Percentiles rank a stretch among this genome's conserved stretches.
These are phyloP conservation scores for Microbotryum lychnidis-dioicae DNA, from an alignment of 1,284 basidiomycete genomes.

Conservation along the genomic window DNA sequence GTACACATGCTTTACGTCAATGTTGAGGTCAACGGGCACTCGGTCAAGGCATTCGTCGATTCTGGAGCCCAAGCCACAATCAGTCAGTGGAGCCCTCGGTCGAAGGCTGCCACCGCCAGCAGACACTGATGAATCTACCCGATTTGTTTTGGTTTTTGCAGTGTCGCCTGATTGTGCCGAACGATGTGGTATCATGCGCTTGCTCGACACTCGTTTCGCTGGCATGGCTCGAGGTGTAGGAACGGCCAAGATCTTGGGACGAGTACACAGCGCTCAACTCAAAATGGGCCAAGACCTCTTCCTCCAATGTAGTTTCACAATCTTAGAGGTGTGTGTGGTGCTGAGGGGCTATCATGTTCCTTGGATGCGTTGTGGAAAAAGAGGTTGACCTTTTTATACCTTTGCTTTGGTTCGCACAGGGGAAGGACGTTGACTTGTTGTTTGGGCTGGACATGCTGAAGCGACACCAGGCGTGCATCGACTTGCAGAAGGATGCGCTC, in stretches of 20 bases:
- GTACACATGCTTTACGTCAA: slow-evolving; percentile 86
- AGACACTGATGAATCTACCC: background rate
- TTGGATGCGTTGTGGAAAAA: background rate
- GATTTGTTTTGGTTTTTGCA: slow-evolving; percentile 37
- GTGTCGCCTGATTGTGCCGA: slow-evolving; percentile 94
- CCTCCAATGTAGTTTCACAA: slow-evolving; percentile 85
- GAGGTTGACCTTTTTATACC: background rate
- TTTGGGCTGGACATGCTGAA: slow-evolving; percentile 98
- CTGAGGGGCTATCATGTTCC: too few species aligned
- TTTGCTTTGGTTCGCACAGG: slow-evolving; percentile 45
- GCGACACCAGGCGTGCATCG: slow-evolving; percentile 90
- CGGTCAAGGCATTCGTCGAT: slow-evolving; percentile 94
- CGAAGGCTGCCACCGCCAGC: background rate
- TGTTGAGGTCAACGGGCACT: slow-evolving; percentile 83
- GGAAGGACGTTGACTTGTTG: slow-evolving; percentile 81
- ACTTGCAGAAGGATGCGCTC: slow-evolving; percentile 76
- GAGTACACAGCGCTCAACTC: slow-evolving; percentile 87
- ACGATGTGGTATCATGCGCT: slow-evolving; percentile 85
- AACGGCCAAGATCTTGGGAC: slow-evolving; percentile 86
- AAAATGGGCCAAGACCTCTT: slow-evolving; percentile 67
- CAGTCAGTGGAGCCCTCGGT: slow-evolving; percentile 51
- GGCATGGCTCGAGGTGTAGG: slow-evolving; percentile 94
- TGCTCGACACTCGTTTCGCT: slow-evolving; percentile 76
- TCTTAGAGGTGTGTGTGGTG: slow-evolving; percentile 65
- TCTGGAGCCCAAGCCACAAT: slow-evolving; percentile 95